Percentiles rank a stretch among this genome's conserved stretches.
Conservation (phyloP, 2,329 filamentous ascomycete genomes). For the Aureobasidium subglaciale region DNA sequence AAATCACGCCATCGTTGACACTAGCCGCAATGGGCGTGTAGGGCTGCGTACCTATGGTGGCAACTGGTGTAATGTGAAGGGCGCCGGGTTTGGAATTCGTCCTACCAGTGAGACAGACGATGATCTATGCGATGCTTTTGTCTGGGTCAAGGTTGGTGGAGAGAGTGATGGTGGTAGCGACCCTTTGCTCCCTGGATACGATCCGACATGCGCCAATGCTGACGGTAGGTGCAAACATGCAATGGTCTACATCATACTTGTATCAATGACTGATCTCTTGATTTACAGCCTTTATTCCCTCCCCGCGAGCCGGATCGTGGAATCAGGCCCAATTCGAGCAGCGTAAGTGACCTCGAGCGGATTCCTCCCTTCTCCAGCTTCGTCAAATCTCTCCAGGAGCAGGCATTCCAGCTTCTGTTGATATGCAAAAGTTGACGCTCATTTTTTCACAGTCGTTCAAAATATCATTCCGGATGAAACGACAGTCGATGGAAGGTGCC, state of each 20-base stretch:
- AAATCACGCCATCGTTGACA: conserved; percentile 5
- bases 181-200: conserved; percentile 4
- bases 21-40: conserved; percentile 5
- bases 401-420: not conserved
- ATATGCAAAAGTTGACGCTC: not conserved
- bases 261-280: not conserved
- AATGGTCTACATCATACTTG: conserved; percentile 7
- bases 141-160: conserved; percentile 63
- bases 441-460: not conserved
- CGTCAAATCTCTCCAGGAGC: not conserved
- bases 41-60: conserved; percentile 6
- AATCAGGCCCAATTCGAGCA: conserved; percentile 10
- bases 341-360: conserved; percentile 5
- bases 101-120: conserved; percentile 58
- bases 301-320: not conserved
- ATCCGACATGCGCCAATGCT: not conserved
- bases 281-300: conserved; percentile 4
- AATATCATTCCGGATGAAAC: conserved; percentile 1
- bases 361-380: conserved; percentile 5
- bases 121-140: conserved; percentile 56
- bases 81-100: conserved; percentile 57
- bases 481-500: conserved; percentile 1
- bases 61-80: conserved; percentile 15
- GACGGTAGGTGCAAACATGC: conserved; percentile 6
- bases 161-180: conserved; percentile 37